Evolutionary conservation across 2,329 filamentous ascomycete species (phyloP).

Genomic region (Colletotrichum cordylinicola): DNA sequence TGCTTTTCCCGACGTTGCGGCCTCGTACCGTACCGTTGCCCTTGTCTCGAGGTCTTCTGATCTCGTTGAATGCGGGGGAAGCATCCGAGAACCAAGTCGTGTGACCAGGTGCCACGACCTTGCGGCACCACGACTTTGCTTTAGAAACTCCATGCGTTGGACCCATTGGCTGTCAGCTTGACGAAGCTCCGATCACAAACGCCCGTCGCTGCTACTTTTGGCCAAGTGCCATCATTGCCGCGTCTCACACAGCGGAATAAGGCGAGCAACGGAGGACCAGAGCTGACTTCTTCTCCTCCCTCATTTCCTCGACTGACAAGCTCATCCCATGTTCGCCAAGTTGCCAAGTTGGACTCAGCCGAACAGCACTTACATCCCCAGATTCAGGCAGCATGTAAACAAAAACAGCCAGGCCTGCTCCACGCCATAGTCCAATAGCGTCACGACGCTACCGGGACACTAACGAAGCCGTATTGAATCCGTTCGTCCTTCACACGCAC

Average conservation of each 20-base stretch:
- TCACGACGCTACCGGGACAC: not conserved
- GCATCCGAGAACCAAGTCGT: constrained; percentile 21
- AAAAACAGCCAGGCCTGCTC: not conserved
- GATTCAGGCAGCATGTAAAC: not conserved
- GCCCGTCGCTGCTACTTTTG: not conserved
- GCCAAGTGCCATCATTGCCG: not conserved
- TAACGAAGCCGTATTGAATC: not conserved
- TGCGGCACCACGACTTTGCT: constrained; percentile 9
- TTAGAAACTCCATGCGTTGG: not conserved
- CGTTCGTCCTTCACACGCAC: not conserved
- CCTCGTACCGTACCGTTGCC: constrained; percentile 2
- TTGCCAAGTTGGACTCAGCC: not conserved
- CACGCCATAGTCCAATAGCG: not conserved
- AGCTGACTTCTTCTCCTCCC: not conserved
- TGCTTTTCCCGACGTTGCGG: constrained; percentile 17
- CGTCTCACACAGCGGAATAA: not conserved
- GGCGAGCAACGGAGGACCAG: not conserved
- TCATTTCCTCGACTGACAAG: constrained; percentile 2
- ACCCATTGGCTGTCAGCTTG: constrained; percentile 1
- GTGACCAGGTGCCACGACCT: constrained; percentile 16
- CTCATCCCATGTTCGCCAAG: not conserved
- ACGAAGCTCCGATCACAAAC: constrained; percentile 1
- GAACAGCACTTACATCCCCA: not conserved
- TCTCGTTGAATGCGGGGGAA: constrained; percentile 19
- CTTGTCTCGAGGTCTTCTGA: constrained; percentile 20